These are phyloP conservation scores for Solanum ossicruentum DNA, from an alignment of 257 asterid genomes.

Conservation along the genomic window DNA sequence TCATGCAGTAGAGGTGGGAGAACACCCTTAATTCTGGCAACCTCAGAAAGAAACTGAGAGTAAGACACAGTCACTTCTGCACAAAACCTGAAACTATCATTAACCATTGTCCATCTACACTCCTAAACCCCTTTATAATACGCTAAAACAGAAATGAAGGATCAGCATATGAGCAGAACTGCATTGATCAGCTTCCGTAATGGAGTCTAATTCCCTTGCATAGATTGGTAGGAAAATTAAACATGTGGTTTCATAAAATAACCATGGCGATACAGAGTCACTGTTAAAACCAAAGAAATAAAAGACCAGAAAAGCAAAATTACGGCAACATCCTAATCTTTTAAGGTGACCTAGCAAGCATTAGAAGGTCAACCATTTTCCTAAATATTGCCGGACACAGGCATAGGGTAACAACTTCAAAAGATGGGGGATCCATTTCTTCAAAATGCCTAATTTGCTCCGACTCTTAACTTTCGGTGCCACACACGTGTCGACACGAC, in stretches of 20 bases:
- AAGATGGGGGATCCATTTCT: not conserved
- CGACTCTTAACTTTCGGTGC: not conserved
- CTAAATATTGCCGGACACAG: not conserved
- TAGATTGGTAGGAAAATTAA: not conserved
- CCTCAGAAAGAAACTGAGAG: not conserved
- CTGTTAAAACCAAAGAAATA: not conserved
- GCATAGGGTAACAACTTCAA: not conserved
- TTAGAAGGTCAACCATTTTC: not conserved
- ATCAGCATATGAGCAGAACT: not conserved
- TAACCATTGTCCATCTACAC: not conserved
- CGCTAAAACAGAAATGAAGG: not conserved
- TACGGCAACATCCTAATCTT: not conserved
- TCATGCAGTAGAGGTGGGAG: not conserved
- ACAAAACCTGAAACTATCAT: not conserved
- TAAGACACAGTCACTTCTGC: not conserved
- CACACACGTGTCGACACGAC: not conserved
- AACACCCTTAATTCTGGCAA: not conserved
- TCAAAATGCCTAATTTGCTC: not conserved
- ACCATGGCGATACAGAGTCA: not conserved
- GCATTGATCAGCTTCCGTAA: not conserved
- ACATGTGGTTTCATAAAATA: not conserved
- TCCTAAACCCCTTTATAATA: not conserved
- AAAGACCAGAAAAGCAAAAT: not conserved
- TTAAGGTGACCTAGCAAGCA: not conserved
- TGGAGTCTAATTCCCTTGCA: not conserved